A percentile compares a stretch with the other conserved stretches of the same genome.
Evolutionary conservation across 2,329 filamentous ascomycete species (phyloP).

Genomic region (Penicillium sp.): DNA sequence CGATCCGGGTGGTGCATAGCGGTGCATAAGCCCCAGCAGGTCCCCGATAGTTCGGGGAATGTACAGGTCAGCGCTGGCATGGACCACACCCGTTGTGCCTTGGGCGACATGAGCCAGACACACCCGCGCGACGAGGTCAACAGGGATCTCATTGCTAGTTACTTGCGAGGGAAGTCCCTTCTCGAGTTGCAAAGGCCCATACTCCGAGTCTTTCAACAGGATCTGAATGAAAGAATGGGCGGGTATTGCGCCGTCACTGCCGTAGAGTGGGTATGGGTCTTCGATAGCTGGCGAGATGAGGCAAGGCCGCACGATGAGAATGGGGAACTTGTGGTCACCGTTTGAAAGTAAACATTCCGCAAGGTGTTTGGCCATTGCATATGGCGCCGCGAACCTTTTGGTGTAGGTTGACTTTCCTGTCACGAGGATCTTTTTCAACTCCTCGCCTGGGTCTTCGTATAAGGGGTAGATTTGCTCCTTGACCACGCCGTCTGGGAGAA

Average conservation of each 20-base stretch:
- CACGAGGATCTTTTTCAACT: slow-evolving; percentile 8
- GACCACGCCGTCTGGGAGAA: slow-evolving; percentile 10
- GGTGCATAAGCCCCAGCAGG: background rate
- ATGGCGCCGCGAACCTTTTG: slow-evolving; percentile 13
- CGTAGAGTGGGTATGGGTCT: slow-evolving; percentile 18
- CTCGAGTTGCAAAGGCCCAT: slow-evolving; percentile 1
- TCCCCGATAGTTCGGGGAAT: background rate
- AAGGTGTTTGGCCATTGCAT: slow-evolving; percentile 19
- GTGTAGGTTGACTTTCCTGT: slow-evolving; percentile 10
- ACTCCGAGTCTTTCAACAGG: slow-evolving; percentile 5
- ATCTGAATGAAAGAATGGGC: slow-evolving; percentile 12
- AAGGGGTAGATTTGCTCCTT: slow-evolving; percentile 7
- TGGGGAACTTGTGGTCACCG: background rate
- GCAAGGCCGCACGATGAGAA: slow-evolving; percentile 18
- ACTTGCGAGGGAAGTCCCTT: background rate
- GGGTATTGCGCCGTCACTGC: slow-evolving; percentile 15
- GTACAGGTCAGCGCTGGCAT: slow-evolving; percentile 11
- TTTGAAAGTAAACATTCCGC: slow-evolving; percentile 13
- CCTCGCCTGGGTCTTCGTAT: background rate
- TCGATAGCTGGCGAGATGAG: slow-evolving; percentile 19
- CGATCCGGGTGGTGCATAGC: background rate
- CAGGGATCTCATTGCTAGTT: slow-evolving; percentile 19
- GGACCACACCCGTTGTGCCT: slow-evolving; percentile 14
- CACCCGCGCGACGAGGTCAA: slow-evolving; percentile 17
- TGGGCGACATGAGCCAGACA: slow-evolving; percentile 17